Percentiles rank a stretch among this genome's conserved stretches.
phyloP scores from a whole-genome alignment of 179 eudicot genomes.

The Spergularia azorica region DNA sequence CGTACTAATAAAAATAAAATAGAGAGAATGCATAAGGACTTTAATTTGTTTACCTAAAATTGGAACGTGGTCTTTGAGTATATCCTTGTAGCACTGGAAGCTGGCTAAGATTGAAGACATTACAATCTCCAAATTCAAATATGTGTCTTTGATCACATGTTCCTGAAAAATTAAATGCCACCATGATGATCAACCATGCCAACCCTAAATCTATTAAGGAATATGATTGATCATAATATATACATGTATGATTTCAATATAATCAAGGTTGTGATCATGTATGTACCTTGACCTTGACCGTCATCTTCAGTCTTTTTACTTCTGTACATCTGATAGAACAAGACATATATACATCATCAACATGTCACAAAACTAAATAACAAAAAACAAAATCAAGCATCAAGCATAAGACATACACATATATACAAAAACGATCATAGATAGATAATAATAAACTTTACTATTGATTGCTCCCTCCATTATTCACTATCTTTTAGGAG shows the following conservation, averaged over 20 bases:
- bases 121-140: conserved; percentile 57
- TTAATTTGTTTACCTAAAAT: conserved; percentile 41
- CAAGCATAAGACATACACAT: neutral
- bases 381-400: neutral
- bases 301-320: conserved; percentile 47
- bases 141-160: conserved; percentile 41
- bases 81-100: conserved; percentile 64
- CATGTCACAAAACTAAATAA: neutral
- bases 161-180: neutral
- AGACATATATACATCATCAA: neutral
- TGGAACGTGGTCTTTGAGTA: conserved; percentile 37
- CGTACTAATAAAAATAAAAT: neutral
- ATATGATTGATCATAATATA: neutral
- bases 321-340: conserved; percentile 41
- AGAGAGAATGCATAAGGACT: neutral
- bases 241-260: neutral
- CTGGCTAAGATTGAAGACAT: conserved; percentile 66
- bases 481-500: neutral
- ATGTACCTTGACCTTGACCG: conserved; percentile 37
- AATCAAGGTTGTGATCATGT: neutral
- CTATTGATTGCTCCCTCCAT: no score
- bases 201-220: conserved; percentile 30
- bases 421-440: no score
- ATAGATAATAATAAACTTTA: no score
- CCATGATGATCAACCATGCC: neutral